Percentiles rank a stretch among this genome's conserved stretches.
phyloP scores from a whole-genome alignment of 805 yeast genomes.

The Dipodascus geniculatus region DNA sequence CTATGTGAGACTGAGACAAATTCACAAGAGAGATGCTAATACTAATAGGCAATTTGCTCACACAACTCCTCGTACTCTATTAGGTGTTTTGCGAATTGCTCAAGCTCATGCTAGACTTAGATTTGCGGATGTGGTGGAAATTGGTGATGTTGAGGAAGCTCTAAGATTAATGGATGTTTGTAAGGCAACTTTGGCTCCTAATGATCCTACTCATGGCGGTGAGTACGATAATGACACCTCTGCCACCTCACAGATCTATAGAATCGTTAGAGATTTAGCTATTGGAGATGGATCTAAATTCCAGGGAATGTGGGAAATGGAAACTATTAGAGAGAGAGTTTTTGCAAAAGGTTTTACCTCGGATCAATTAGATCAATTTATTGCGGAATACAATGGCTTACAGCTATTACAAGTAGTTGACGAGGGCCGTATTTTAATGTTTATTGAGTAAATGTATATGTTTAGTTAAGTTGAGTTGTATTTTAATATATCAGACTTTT shows the following conservation, averaged over 20 bases:
- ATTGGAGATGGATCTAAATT: slow-evolving; percentile 18
- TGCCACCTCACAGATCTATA: slow-evolving; percentile 56
- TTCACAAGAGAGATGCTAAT: slow-evolving; percentile 62
- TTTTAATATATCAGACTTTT: background rate
- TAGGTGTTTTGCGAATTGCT: slow-evolving; percentile 83
- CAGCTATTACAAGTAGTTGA: slow-evolving; percentile 70
- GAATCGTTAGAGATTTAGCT: slow-evolving; percentile 53
- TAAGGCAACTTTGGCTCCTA: slow-evolving; percentile 61
- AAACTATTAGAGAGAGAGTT: slow-evolving; percentile 46
- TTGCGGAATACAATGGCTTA: slow-evolving; percentile 58
- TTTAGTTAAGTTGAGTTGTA: background rate
- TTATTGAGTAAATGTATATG: slow-evolving; percentile 29
- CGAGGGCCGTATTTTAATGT: slow-evolving; percentile 52
- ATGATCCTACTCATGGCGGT: slow-evolving; percentile 31
- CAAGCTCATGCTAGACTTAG: slow-evolving; percentile 90
- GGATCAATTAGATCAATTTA: slow-evolving; percentile 62
- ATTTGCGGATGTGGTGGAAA: slow-evolving; percentile 57
- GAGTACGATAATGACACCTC: slow-evolving; percentile 42
- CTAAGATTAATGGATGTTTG: slow-evolving; percentile 76
- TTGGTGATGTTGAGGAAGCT: slow-evolving; percentile 91
- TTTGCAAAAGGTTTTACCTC: slow-evolving; percentile 77
- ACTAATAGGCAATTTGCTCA: slow-evolving; percentile 74
- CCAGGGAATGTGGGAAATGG: slow-evolving; percentile 31
- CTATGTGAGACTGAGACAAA: slow-evolving; percentile 87
- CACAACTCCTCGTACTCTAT: slow-evolving; percentile 88